phyloP scores from a whole-genome alignment of 2,329 filamentous ascomycete species.

The Sporothrix sp. region DNA sequence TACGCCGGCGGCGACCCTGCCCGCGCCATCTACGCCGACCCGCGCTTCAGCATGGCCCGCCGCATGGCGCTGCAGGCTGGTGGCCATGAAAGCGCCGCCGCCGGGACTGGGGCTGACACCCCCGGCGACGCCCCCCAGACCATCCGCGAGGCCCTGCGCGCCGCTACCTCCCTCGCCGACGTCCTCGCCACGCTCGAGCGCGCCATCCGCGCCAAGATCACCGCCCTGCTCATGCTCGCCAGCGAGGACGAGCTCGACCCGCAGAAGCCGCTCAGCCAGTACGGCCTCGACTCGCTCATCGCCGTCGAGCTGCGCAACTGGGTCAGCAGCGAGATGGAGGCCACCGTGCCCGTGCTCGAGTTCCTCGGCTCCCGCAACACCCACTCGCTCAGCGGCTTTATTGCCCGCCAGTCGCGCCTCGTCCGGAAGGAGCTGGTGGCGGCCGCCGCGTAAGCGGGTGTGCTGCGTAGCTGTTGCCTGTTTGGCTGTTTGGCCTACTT shows the following conservation, averaged over 20 bases:
- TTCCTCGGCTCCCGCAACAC: conserved; percentile 15
- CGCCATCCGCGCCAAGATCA: conserved; percentile 15
- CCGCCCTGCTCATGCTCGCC: conserved; percentile 13
- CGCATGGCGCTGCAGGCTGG: conserved; percentile 5
- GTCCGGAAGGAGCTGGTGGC: conserved; percentile 14
- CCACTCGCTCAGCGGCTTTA: conserved; percentile 12
- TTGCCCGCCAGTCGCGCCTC: conserved; percentile 15
- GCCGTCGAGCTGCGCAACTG: conserved; percentile 19
- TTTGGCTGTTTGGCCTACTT: neutral
- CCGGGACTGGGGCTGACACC: too few species aligned
- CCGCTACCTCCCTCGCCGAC: neutral
- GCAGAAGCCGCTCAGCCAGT: conserved; percentile 13
- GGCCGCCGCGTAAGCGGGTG: neutral
- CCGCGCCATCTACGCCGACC: conserved; percentile 15
- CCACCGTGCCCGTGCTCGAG: conserved; percentile 17
- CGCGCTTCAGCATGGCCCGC: conserved; percentile 15
- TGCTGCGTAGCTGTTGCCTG: neutral
- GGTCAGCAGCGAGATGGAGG: conserved; percentile 18
- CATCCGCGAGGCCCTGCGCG: conserved; percentile 2
- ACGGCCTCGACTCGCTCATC: conserved; percentile 18
- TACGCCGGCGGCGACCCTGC: conserved; percentile 14
- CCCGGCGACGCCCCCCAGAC: neutral
- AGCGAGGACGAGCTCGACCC: conserved; percentile 14
- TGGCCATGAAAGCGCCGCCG: neutral
- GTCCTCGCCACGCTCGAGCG: conserved; percentile 3